Percentiles rank a stretch among this genome's conserved stretches.
Evolutionary conservation across 2,329 filamentous ascomycete species (phyloP).

Genomic region (Xylaria sp.): DNA sequence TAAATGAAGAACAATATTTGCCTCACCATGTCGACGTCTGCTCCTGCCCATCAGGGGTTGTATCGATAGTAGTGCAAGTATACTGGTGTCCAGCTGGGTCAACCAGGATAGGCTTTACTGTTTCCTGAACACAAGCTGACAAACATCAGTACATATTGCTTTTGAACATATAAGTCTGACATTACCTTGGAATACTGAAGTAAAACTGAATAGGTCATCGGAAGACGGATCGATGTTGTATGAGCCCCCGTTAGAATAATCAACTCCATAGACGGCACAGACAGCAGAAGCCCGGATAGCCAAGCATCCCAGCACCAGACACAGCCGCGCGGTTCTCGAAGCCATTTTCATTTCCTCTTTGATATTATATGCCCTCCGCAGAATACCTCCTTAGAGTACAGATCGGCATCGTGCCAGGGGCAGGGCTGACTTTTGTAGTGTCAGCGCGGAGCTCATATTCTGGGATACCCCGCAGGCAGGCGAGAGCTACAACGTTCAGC

Average conservation of each 20-base stretch:
- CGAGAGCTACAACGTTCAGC: neutral
- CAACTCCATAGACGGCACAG: constrained; percentile 53
- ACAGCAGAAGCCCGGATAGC: constrained; percentile 37
- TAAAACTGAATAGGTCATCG: constrained; percentile 54
- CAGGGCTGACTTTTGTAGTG: constrained; percentile 18
- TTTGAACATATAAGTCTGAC: neutral
- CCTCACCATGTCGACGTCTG: constrained; percentile 54
- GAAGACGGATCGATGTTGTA: constrained; percentile 54
- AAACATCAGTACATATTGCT: constrained; percentile 11
- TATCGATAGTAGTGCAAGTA: constrained; percentile 52
- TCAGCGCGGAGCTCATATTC: neutral
- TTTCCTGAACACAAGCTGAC: constrained; percentile 51
- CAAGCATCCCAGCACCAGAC: constrained; percentile 34
- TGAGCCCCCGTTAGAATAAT: constrained; percentile 53
- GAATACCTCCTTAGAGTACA: neutral
- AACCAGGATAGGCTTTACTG: constrained; percentile 52
- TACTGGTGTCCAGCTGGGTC: constrained; percentile 50
- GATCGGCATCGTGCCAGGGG: constrained; percentile 16
- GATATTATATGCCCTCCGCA: neutral
- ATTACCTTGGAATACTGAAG: constrained; percentile 53
- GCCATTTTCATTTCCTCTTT: constrained; percentile 33
- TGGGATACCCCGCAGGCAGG: neutral
- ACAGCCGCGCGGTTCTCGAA: constrained; percentile 29
- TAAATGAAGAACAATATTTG: neutral
- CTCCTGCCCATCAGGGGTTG: constrained; percentile 50